Conservation (phyloP, 169 alveolate species). For the Plasmodium gonderi region DNA sequence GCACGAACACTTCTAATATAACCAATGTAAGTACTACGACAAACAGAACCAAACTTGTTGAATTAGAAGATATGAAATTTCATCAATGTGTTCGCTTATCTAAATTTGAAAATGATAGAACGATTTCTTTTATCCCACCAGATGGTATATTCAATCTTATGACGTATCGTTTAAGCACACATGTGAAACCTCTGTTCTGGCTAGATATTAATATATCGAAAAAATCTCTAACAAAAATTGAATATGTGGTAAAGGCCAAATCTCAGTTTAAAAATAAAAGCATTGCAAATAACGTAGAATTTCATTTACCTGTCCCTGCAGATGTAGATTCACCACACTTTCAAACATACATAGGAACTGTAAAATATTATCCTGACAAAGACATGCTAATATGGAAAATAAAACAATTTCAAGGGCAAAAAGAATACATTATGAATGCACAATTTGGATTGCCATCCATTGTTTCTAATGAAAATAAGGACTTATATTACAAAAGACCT, state of each 20-base stretch:
- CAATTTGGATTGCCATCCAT: constrained; percentile 98
- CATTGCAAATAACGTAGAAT: constrained; percentile 97
- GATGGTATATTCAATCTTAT: constrained; percentile 99
- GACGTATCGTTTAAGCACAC: constrained; percentile 97
- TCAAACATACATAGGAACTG: constrained; percentile 97
- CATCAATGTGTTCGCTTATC: constrained; percentile 97
- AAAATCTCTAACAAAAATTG: constrained; percentile 92
- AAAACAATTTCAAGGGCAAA: constrained; percentile 98
- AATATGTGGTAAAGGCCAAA: constrained; percentile 94
- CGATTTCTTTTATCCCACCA: constrained; percentile 98
- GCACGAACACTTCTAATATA: constrained; percentile 83
- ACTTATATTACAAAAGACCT: constrained; percentile 94
- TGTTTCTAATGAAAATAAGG: constrained; percentile 90
- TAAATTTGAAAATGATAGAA: constrained; percentile 92
- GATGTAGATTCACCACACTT: constrained; percentile 97
- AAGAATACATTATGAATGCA: constrained; percentile 97
- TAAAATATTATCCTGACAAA: constrained; percentile 96
- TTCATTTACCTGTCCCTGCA: constrained; percentile 98
- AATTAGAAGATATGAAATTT: constrained; percentile 99
- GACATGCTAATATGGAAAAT: constrained; percentile 96
- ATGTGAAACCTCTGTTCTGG: constrained; percentile 97
- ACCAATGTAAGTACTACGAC: constrained; percentile 20
- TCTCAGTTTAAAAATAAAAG: constrained; percentile 94
- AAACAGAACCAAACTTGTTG: constrained; percentile 90
- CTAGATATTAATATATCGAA: constrained; percentile 95